These are phyloP conservation scores for Ajuga chamaepitys DNA, from an alignment of 257 asterid species.

Conservation along the genomic window DNA sequence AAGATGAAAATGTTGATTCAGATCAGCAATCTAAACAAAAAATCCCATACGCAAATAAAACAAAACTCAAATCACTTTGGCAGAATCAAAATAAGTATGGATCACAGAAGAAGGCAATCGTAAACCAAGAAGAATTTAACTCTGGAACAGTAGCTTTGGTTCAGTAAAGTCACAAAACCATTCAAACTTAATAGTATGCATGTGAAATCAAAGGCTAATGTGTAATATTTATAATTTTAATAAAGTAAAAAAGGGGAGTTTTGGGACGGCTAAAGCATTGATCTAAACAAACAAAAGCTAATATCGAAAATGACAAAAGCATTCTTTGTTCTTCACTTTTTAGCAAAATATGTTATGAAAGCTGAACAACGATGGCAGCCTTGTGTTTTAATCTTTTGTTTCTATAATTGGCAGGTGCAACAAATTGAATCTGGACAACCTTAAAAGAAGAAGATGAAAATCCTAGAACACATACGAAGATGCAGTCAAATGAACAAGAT, in stretches of 20 bases:
- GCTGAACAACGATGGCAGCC: constrained; percentile 20
- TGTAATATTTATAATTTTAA: background rate
- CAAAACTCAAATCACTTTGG: no score
- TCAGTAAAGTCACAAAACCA: constrained; percentile 10
- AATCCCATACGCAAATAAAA: no score
- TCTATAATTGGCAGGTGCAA: constrained; percentile 63
- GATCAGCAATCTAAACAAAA: no score
- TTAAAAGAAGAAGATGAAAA: no score
- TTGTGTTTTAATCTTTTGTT: constrained; percentile 14
- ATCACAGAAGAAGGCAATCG: no score
- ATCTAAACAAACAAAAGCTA: constrained; percentile 49
- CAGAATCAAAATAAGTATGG: no score
- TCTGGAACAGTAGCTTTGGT: background rate
- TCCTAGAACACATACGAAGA: no score
- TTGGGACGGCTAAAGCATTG: constrained; percentile 40
- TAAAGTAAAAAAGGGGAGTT: constrained; percentile 48
- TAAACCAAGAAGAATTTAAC: no score
- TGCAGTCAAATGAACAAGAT: no score
- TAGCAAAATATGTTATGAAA: constrained; percentile 23
- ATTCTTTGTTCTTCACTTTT: constrained; percentile 27
- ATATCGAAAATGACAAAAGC: constrained; percentile 59
- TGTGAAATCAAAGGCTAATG: constrained; percentile 20
- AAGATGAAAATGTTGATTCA: no score
- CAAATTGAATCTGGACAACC: no score
- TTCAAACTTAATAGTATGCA: constrained; percentile 14